Conservation (phyloP, 2,329 filamentous ascomycete species). For the Phialophora macrospora region DNA sequence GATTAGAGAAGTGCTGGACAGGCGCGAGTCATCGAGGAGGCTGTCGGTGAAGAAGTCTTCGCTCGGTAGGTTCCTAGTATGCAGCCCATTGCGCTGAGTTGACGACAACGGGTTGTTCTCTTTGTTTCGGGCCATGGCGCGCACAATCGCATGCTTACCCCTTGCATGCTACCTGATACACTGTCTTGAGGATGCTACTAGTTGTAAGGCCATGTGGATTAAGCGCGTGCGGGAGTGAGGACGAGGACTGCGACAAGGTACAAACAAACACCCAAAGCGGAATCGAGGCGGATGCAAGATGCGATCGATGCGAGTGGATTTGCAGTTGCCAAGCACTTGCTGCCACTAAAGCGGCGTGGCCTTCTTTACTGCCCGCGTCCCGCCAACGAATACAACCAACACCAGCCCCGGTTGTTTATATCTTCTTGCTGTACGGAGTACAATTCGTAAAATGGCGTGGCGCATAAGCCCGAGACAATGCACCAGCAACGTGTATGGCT, state of each 20-base stretch:
- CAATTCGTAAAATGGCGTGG: not conserved
- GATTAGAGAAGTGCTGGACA: conserved; percentile 24
- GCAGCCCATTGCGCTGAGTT: conserved; percentile 25
- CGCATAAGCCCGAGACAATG: not conserved
- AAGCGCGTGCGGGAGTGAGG: not conserved
- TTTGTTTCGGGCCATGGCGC: conserved; percentile 37
- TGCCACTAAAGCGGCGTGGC: not conserved
- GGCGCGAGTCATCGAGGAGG: conserved; percentile 35
- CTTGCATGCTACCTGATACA: conserved; percentile 28
- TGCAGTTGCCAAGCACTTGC: not conserved
- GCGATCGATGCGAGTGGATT: conserved; percentile 6
- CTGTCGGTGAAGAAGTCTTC: conserved; percentile 41
- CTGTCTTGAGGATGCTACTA: conserved; percentile 1
- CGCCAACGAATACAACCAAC: not conserved
- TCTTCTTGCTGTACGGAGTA: not conserved
- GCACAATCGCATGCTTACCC: conserved; percentile 26
- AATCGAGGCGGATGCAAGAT: conserved; percentile 20
- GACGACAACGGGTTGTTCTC: conserved; percentile 35
- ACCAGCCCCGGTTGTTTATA: not conserved
- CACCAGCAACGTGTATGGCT: not conserved
- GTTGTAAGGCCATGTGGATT: conserved; percentile 7
- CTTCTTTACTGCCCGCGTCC: not conserved
- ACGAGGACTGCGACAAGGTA: conserved; percentile 7
- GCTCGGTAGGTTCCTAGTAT: conserved; percentile 24
- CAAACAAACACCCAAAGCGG: conserved; percentile 32